phyloP scores from a whole-genome alignment of 805 yeast species.

The Clavispora carvajalis region DNA sequence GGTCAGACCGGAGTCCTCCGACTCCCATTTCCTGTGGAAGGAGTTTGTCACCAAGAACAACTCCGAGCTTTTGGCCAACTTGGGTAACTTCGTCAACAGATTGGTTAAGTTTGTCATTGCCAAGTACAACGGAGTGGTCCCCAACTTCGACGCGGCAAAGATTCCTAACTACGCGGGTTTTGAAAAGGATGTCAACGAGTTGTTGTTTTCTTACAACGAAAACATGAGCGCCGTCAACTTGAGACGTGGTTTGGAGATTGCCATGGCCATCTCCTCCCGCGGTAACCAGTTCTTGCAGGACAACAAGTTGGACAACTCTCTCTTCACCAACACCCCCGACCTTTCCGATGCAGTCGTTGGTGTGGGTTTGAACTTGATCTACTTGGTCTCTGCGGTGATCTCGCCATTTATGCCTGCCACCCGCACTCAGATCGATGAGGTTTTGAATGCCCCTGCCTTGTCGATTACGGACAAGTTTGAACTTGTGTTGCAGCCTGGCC shows the following conservation, averaged over 20 bases:
- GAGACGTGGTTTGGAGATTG: constrained; percentile 85
- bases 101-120: constrained; percentile 84
- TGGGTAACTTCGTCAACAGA: constrained; percentile 96
- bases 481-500: constrained; percentile 68
- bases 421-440: constrained; percentile 60
- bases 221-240: constrained; percentile 76
- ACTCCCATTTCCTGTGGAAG: constrained; percentile 95
- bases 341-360: constrained; percentile 90
- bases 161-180: constrained; percentile 43
- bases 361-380: constrained; percentile 83
- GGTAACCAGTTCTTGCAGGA: constrained; percentile 97
- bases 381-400: constrained; percentile 75
- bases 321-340: constrained; percentile 69
- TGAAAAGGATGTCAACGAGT: constrained; percentile 53
- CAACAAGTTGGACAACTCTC: constrained; percentile 85
- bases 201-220: constrained; percentile 56
- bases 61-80: constrained; percentile 87
- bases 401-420: constrained; percentile 91
- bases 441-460: constrained; percentile 77
- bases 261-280: constrained; percentile 86
- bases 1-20: constrained; percentile 92
- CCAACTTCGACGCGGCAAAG: constrained; percentile 49
- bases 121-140: constrained; percentile 88
- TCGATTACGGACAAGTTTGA: constrained; percentile 73
- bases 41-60: constrained; percentile 94